Percentiles rank a stretch among this genome's conserved stretches.
phyloP scores from a whole-genome alignment of 1,284 basidiomycete species.

The Ganoderma sp. region DNA sequence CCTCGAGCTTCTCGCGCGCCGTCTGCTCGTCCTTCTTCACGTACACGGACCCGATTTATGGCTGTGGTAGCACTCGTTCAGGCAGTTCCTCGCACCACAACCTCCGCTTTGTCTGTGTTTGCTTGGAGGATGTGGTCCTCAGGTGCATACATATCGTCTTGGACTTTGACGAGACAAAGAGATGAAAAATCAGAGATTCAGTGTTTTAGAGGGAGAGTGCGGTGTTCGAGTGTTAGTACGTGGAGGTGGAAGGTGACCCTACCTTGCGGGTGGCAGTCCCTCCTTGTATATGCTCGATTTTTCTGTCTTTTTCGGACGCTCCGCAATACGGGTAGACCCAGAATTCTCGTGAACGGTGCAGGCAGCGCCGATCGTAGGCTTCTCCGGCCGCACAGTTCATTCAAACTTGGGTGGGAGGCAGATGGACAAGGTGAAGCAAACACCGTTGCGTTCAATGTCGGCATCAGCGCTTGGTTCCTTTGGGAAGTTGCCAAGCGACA shows the following conservation, averaged over 20 bases:
- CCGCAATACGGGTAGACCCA: neutral
- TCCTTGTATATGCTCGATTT: neutral
- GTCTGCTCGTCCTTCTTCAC: constrained; percentile 49
- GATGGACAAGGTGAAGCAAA: no score
- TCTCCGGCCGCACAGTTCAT: neutral
- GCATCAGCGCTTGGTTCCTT: neutral
- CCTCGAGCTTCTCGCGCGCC: constrained; percentile 43
- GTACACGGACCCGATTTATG: constrained; percentile 46
- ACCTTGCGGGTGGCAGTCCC: neutral
- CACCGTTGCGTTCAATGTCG: no score
- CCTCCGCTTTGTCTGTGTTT: neutral
- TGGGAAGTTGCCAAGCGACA: neutral
- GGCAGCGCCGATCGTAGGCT: neutral
- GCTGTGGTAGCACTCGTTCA: constrained; percentile 35
- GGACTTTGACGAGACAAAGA: neutral
- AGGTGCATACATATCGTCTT: neutral
- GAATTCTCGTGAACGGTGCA: neutral
- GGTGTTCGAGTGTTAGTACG: neutral
- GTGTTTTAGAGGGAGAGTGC: neutral
- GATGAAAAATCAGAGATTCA: neutral
- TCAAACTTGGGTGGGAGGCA: no score
- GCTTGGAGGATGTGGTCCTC: neutral
- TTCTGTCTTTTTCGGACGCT: neutral
- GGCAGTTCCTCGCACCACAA: constrained; percentile 37
- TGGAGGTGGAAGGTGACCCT: neutral